Evolutionary conservation across 768 basidiomycete genomes (phyloP).

Genomic region (Termitomyces heimii): DNA sequence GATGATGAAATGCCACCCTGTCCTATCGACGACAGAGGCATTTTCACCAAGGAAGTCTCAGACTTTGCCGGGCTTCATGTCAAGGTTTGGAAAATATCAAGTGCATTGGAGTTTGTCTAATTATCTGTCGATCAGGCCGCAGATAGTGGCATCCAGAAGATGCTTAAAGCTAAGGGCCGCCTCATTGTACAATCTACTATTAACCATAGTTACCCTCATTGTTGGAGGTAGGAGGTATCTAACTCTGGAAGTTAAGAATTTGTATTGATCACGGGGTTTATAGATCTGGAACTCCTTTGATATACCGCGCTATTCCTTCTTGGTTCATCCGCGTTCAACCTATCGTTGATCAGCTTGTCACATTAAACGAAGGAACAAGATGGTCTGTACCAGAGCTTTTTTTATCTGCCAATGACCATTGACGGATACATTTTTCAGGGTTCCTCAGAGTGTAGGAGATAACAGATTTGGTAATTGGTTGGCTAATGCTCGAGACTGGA

Average conservation of each 20-base stretch:
- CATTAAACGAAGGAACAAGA: conserved; percentile 84
- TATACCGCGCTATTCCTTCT: conserved; percentile 92
- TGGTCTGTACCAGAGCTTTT: conserved; percentile 48
- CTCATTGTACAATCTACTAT: conserved; percentile 84
- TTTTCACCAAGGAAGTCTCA: conserved; percentile 83
- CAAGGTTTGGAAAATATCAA: conserved; percentile 50
- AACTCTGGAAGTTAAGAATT: neutral
- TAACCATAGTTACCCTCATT: conserved; percentile 93
- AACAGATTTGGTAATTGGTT: conserved; percentile 96
- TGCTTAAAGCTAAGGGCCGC: conserved; percentile 80
- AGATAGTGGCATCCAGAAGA: conserved; percentile 91
- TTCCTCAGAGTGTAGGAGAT: conserved; percentile 87
- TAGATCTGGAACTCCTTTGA: conserved; percentile 91
- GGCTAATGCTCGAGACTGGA: conserved; percentile 98
- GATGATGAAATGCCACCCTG: conserved; percentile 94
- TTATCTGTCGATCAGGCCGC: conserved; percentile 53
- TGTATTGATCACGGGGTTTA: neutral
- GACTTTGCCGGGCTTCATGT: conserved; percentile 87
- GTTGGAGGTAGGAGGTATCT: conserved; percentile 70
- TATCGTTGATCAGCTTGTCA: conserved; percentile 80
- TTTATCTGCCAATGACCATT: neutral
- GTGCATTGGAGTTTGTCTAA: neutral
- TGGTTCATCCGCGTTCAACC: conserved; percentile 94
- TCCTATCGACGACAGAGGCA: conserved; percentile 86
- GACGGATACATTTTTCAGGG: conserved; percentile 44